These are phyloP conservation scores for Beauveria pseudobassiana DNA, from an alignment of 2,329 filamentous ascomycete genomes.

Conservation along the genomic window DNA sequence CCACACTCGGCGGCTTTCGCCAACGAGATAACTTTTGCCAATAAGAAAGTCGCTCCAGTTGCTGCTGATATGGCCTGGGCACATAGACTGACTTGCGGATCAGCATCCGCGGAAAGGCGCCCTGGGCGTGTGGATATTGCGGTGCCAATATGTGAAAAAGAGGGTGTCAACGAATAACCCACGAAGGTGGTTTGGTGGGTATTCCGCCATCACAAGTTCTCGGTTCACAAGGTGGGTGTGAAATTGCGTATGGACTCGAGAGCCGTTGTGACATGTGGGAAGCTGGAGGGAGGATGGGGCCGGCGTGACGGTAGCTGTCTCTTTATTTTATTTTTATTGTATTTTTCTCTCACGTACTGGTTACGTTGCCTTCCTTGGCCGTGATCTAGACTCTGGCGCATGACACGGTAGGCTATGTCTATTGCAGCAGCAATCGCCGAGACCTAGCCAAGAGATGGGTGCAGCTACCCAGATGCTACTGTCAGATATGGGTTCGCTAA, in stretches of 20 bases:
- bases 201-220: not conserved
- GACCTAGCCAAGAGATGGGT: not conserved
- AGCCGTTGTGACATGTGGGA: not conserved
- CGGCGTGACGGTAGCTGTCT: not conserved
- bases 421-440: not conserved
- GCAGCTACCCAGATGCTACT: not conserved
- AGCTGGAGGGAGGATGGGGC: not conserved
- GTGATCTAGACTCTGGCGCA: not conserved
- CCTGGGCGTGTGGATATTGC: slow-evolving; percentile 1
- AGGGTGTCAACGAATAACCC: not conserved
- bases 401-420: not conserved
- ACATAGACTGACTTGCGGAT: slow-evolving; percentile 5
- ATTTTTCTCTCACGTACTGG: not conserved
- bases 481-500: not conserved
- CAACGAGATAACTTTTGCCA: not conserved
- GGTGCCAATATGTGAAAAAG: not conserved
- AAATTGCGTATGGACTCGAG: not conserved
- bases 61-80: not conserved
- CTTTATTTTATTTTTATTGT: too few relatives aligned
- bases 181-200: not conserved
- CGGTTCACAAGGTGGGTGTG: not conserved
- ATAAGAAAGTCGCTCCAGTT: not conserved
- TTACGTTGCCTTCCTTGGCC: not conserved
- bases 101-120: not conserved
- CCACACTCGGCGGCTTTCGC: slow-evolving; percentile 7